Evolutionary conservation across 768 basidiomycete species (phyloP), one percentile per base, ranked within the genome.

Genomic region (Podaxis sp.): DNA sequence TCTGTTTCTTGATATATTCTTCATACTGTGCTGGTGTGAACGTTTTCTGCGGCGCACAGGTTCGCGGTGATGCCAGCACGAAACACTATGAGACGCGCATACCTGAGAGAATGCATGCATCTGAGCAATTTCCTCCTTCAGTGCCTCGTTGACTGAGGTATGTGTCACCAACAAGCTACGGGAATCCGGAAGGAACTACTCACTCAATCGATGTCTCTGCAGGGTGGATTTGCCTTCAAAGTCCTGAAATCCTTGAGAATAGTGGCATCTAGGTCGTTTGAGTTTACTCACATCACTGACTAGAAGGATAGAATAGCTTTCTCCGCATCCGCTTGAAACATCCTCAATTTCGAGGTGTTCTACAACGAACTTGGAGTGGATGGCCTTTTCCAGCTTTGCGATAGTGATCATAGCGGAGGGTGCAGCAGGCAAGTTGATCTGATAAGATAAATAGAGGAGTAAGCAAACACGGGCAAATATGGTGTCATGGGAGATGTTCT

Each of bases 21-120:
- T 68, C 67, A 44, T 68, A 72, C 61, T 72, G 68, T 40, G 66
- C 61, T n/a, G 71, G 71, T 40, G 71, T 72, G 53, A 65, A 70
- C 13, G 54, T 57, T 62, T 68, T 68, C 67, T 68, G 39, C 1
- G 13, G 8, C 38, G n/a, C 26, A 52, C 24, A 24, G 30, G 4
- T 28, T 28, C 22, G n/a, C 2, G 28, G 15, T 33, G 8, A 19
- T 22, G 30, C 24, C 7, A 22, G 44, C 13, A 19, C 55, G 4
- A 36, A 39, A 40, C 30, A 13, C 19, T 26, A 30, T 52, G 9
- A 38, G 57, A 4, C 3, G 44, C 8, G 33, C 76, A 57, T 66
- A 92, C 93, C 86, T 95, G 92, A 13, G 92, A 92, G 74, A 95
- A 95, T 4, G 93, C 92, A 68, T 95, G 92, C 83, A 95, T 87